phyloP scores from a whole-genome alignment of 192 early-diverging fungal genomes.

The Phlyctochytrium bullatum region DNA sequence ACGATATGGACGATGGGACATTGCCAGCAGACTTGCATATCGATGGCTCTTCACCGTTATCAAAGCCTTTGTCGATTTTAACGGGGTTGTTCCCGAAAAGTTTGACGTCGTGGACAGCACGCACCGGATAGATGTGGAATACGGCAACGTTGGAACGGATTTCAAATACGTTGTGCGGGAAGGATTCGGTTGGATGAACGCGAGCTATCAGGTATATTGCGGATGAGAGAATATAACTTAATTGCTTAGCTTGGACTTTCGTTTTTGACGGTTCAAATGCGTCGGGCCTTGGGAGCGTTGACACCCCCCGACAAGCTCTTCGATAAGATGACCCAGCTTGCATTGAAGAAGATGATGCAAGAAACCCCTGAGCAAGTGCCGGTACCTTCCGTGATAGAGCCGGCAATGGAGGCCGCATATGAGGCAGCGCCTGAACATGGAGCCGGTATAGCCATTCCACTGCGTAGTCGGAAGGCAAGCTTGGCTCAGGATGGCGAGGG shows the following conservation, averaged over 20 bases:
- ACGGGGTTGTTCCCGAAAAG: constrained; percentile 96
- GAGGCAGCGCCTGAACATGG: too few relatives aligned
- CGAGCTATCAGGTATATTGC: constrained; percentile 51
- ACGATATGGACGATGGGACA: constrained; percentile 73
- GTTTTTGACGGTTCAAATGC: constrained; percentile 40
- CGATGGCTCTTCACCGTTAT: constrained; percentile 96
- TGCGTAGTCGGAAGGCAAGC: too few relatives aligned
- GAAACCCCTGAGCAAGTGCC: too few relatives aligned
- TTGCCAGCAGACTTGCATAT: constrained; percentile 79
- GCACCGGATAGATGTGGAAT: constrained; percentile 91
- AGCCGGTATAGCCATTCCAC: too few relatives aligned
- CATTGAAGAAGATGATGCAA: too few relatives aligned
- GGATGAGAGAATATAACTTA: background rate
- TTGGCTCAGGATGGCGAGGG: too few relatives aligned
- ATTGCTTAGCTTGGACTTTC: background rate
- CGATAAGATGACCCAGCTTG: background rate
- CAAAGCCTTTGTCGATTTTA: constrained; percentile 91
- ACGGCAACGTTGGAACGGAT: constrained; percentile 92
- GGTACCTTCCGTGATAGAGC: too few relatives aligned
- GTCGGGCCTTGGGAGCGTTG: constrained; percentile 73
- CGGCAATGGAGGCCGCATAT: too few relatives aligned
- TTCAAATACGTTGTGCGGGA: constrained; percentile 92
- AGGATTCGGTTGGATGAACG: constrained; percentile 99
- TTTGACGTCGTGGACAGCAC: constrained; percentile 91
- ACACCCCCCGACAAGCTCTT: constrained; percentile 71